Evolutionary conservation across 345 rosid species (phyloP), one percentile per base, ranked within the genome.

Genomic region (Geranium brycei): DNA sequence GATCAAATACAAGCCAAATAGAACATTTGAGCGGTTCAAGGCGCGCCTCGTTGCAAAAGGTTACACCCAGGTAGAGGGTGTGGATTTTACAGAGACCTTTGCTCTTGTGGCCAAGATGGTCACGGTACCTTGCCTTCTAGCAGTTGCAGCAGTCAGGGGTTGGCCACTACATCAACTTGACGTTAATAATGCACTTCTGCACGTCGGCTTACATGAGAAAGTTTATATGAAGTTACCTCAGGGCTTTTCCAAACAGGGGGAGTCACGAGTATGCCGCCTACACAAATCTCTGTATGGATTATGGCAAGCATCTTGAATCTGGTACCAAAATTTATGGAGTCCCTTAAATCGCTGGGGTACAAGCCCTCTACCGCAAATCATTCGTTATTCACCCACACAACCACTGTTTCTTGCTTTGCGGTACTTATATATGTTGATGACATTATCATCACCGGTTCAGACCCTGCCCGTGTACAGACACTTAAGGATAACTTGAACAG

Each of bases 61-160:
- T 12, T 32, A 15, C 40, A 62, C 53, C 6, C 51, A 62, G 13
- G 19, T 35, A 1, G 65, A 62, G 1, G 65, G 65, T 18, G 56
- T 62, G 0, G 65, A 62, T 18, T 62, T 35, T 13, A 30, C 10
- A 13, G 56, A 62, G 19, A 62, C 65, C 18, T 31, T 62, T 62
- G 65, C 62, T 18, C 56, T 53, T 0, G 56, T 62, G 5, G 65
- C 56, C 1, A 62, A 62, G 18, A 2, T 62, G 23, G 55, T 35
- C 17, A 64, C 16, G 12, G 19, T 64, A 12, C 0, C 15, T 2
- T 3, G 7, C 4, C 30, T 64, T 1, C 3, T 64, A 13, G 17
- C 0, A 2, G 0, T 23, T 53, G 1, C n/a, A 1, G 4, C 17
- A 12, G 14, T 23, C 1, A 30, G 32, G 1, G 17, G 1, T 11